These are phyloP conservation scores for Suillus cothurnatus DNA, from an alignment of 768 basidiomycete genomes.

Conservation along the genomic window DNA sequence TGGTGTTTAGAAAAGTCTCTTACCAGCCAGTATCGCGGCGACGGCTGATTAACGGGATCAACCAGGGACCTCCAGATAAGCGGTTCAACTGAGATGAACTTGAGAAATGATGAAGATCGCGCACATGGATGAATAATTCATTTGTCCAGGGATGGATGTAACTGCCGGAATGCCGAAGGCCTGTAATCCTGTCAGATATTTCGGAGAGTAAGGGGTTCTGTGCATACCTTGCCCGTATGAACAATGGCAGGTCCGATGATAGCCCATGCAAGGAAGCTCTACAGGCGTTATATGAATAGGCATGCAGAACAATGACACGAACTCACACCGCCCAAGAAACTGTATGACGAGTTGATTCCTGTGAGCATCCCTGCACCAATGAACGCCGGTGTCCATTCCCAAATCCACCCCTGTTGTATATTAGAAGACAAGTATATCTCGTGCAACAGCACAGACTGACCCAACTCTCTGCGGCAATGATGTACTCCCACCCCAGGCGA, in stretches of 20 bases:
- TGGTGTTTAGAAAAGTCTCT: not conserved
- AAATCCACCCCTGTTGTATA: slow-evolving; percentile 29
- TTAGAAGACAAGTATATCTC: slow-evolving; percentile 14
- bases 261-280: slow-evolving; percentile 63
- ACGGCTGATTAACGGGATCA: slow-evolving; percentile 47
- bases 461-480: slow-evolving; percentile 63
- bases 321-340: slow-evolving; percentile 49
- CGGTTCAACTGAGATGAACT: not conserved
- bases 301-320: slow-evolving; percentile 2
- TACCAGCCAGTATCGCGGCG: slow-evolving; percentile 59
- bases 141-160: slow-evolving; percentile 20
- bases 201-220: not conserved
- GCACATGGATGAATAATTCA: slow-evolving; percentile 26
- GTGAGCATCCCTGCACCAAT: slow-evolving; percentile 61
- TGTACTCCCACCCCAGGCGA: slow-evolving; percentile 58
- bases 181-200: slow-evolving; percentile 11
- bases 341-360: slow-evolving; percentile 57
- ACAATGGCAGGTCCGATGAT: slow-evolving; percentile 60
- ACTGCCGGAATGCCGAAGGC: slow-evolving; percentile 20
- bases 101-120: not conserved
- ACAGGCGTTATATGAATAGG: slow-evolving; percentile 12
- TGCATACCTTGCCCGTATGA: slow-evolving; percentile 41
- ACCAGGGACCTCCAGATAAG: slow-evolving; percentile 38
- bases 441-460: slow-evolving; percentile 32
- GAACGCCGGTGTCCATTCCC: slow-evolving; percentile 52